Evolutionary conservation across 2,329 filamentous ascomycete species (phyloP), one percentile per base, ranked within the genome.

Genomic region (Fusarium nisikadoi): DNA sequence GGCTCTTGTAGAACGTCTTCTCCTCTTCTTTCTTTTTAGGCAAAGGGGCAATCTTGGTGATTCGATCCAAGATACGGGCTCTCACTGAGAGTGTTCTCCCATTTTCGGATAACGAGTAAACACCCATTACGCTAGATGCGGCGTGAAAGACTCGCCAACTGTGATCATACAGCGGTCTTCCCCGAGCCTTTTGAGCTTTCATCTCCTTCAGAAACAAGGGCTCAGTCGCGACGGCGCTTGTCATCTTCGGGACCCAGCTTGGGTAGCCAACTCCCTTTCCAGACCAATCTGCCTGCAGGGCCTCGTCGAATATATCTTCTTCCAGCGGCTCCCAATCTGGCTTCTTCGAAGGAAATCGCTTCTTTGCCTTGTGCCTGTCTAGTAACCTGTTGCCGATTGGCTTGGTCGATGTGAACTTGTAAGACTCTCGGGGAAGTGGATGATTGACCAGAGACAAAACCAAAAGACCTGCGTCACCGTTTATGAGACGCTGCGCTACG

Each of bases 161-260:
- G 1, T 25, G 17, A n/a, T 68, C 62, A 35, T 67, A 46, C 7
- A 68, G 9, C 1, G 43, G 14, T 16, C 46, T 55, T 0, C 65
- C 62, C 0, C 55, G 38, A 19, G 65, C 55, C 2, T 52, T 50
- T 23, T 67, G 65, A 3, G 62, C 47, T n/a, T 59, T 68, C 50
- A 61, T 67, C n/a, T 68, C 65, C 8, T 45, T 67, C 13, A 68
- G 1, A 1, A 68, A 67, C 20, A 67, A 20, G 3, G 62, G 65
- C 3, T 66, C 62, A 8, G 54, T 52, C 3, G 65, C 62, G 39
- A 68, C 55, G 36, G 55, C 29, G 10, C 55, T 67, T 43, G 62
- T 49, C 62, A 68, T 62, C 29, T 68, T 67, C 3, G 56, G 63
- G 2, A 67, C 62, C 62, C 65, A 68, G 6, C 65, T 68, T 3